Evolutionary conservation across 140 eudicot species (phyloP).

Genomic region (Anethum foeniculum): DNA sequence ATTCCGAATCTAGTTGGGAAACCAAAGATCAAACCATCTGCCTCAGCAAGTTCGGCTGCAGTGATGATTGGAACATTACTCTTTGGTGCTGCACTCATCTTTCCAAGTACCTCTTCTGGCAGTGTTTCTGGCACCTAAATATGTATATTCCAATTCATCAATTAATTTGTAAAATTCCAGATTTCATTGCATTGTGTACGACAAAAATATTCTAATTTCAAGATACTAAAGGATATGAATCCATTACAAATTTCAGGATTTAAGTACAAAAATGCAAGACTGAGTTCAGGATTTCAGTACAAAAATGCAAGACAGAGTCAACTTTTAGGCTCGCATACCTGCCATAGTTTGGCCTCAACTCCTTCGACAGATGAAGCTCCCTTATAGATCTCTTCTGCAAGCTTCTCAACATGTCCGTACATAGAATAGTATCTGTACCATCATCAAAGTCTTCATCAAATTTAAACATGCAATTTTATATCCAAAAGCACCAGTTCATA

Average conservation of each 20-base stretch:
- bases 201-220: background rate
- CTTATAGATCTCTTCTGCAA: conserved; percentile 45
- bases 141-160: background rate
- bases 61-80: conserved; percentile 51
- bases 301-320: background rate
- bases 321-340: conserved; percentile 18
- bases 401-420: conserved; percentile 53
- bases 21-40: conserved; percentile 58
- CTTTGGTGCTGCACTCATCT: conserved; percentile 66
- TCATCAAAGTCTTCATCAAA: background rate
- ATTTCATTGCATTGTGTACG: background rate
- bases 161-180: background rate
- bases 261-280: background rate
- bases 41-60: conserved; percentile 46
- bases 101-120: conserved; percentile 45
- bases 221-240: background rate
- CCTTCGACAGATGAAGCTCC: conserved; percentile 58
- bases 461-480: background rate
- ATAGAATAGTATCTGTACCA: conserved; percentile 42
- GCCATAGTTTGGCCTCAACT: conserved; percentile 55
- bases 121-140: conserved; percentile 55
- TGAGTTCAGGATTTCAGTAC: background rate
- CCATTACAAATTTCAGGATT: background rate
- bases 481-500: background rate
- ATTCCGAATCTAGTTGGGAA: conserved; percentile 67